A percentile compares a stretch with the other conserved stretches of the same genome.
These are phyloP conservation scores for Akanthomyces uredinophilus DNA, from an alignment of 2,329 filamentous ascomycete species.

Conservation along the genomic window DNA sequence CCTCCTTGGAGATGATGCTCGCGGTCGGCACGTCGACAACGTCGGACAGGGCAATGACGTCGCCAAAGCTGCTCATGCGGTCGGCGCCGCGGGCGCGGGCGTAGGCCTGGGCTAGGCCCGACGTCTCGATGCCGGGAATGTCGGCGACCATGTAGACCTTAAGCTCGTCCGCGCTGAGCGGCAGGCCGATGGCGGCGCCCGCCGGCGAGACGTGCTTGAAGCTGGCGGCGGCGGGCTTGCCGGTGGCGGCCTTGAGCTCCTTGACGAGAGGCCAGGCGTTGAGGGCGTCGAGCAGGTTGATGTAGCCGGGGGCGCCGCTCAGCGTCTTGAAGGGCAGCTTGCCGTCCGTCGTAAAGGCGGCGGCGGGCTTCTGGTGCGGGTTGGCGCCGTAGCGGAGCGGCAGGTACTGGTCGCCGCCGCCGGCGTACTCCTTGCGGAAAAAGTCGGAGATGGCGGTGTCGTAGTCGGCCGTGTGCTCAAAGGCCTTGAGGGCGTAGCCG, in stretches of 20 bases:
- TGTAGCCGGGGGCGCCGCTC: constrained; percentile 84
- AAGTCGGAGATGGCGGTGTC: constrained; percentile 92
- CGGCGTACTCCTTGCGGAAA: constrained; percentile 95
- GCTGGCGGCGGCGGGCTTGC: constrained; percentile 85
- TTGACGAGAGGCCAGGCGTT: constrained; percentile 97
- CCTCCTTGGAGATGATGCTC: constrained; percentile 96
- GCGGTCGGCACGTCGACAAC: constrained; percentile 88
- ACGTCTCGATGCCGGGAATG: constrained; percentile 81
- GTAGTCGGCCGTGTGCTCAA: constrained; percentile 97
- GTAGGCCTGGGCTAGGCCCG: constrained; percentile 86
- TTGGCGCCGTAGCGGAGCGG: constrained; percentile 92
- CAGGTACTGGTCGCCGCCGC: constrained; percentile 75
- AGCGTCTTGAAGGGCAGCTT: constrained; percentile 93
- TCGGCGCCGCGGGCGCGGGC: constrained; percentile 92
- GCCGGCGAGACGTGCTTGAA: constrained; percentile 99
- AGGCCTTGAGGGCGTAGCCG: constrained; percentile 91
- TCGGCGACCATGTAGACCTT: constrained; percentile 99
- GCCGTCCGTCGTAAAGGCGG: constrained; percentile 69
- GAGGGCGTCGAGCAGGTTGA: constrained; percentile 92
- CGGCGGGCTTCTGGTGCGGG: constrained; percentile 95
- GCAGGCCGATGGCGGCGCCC: constrained; percentile 88
- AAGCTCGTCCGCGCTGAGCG: constrained; percentile 79
- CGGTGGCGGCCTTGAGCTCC: constrained; percentile 85
- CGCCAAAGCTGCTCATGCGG: constrained; percentile 97
- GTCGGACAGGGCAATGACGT: constrained; percentile 90